phyloP scores from a whole-genome alignment of 139 green algal genomes.

The Eudorina sp. region DNA sequence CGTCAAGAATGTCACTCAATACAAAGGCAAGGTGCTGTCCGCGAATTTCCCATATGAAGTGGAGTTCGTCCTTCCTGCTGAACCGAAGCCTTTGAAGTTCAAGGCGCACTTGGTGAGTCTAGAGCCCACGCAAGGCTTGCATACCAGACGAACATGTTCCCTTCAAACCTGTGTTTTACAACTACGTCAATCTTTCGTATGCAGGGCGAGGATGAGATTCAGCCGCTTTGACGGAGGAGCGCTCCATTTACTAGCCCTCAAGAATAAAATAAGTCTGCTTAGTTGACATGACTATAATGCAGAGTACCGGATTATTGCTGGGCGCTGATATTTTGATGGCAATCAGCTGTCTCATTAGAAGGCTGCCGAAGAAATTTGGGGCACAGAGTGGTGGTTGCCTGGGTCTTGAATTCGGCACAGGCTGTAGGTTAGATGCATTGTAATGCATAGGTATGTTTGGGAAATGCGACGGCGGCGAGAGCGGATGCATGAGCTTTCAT shows the following conservation, averaged over 20 bases:
- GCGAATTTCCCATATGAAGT: slow-evolving; percentile 79
- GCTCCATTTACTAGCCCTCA: neutral
- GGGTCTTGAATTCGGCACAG: too few relatives aligned
- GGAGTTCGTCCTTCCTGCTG: slow-evolving; percentile 65
- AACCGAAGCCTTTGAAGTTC: slow-evolving; percentile 70
- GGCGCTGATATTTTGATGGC: too few relatives aligned
- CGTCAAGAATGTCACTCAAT: slow-evolving; percentile 63
- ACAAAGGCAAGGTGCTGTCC: slow-evolving; percentile 79
- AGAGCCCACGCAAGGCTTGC: neutral
- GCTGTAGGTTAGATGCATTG: too few relatives aligned
- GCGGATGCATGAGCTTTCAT: too few relatives aligned
- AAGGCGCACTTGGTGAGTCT: slow-evolving; percentile 78
- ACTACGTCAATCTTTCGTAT: neutral
- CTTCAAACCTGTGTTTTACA: neutral
- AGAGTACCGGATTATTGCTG: too few relatives aligned
- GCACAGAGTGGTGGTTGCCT: too few relatives aligned
- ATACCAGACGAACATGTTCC: neutral
- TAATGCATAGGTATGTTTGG: too few relatives aligned
- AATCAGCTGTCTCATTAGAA: too few relatives aligned
- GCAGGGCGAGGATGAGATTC: slow-evolving; percentile 35
- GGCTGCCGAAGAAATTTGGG: too few relatives aligned
- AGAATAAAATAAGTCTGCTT: neutral
- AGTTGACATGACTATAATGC: too few relatives aligned
- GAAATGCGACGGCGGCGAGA: too few relatives aligned
- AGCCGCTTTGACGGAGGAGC: neutral